These are phyloP conservation scores for Ganoderma lingzhi DNA, from an alignment of 1,284 basidiomycete species.

Conservation along the genomic window DNA sequence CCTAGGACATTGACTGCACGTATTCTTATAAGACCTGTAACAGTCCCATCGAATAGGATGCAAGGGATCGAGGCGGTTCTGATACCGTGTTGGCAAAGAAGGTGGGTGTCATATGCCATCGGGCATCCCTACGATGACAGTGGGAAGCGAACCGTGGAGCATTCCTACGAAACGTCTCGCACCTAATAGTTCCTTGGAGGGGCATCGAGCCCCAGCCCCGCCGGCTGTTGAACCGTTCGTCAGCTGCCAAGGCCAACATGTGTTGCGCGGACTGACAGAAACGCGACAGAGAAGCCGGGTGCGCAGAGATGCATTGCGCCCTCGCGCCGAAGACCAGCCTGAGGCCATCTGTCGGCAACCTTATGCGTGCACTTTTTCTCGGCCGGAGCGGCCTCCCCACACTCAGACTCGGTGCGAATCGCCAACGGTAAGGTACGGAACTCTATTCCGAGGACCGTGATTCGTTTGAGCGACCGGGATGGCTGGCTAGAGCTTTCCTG, in stretches of 20 bases:
- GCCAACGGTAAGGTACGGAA: not conserved
- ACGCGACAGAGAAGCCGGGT: not conserved
- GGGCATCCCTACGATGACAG: not conserved
- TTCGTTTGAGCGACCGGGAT: not conserved
- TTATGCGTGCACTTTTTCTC: not conserved
- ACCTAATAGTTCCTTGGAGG: not conserved
- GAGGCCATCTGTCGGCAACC: not conserved
- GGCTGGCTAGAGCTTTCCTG: not conserved
- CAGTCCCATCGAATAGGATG: not conserved
- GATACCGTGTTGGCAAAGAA: not conserved
- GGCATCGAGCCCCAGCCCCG: not conserved
- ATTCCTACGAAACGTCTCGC: not conserved
- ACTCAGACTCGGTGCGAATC: not conserved
- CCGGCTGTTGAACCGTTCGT: not conserved
- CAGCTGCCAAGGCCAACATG: not conserved
- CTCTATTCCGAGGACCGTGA: not conserved
- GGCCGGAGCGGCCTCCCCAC: not conserved
- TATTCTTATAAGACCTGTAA: not conserved
- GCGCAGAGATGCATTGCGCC: not conserved
- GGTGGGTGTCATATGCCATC: not conserved
- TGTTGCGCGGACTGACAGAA: not conserved
- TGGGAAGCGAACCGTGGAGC: slow-evolving; percentile 2
- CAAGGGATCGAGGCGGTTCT: not conserved
- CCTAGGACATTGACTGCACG: not conserved
- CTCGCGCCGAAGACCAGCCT: not conserved